Evolutionary conservation across 768 basidiomycete genomes (phyloP), one percentile per base, ranked within the genome.

Genomic region (Jaapia argillacea): DNA sequence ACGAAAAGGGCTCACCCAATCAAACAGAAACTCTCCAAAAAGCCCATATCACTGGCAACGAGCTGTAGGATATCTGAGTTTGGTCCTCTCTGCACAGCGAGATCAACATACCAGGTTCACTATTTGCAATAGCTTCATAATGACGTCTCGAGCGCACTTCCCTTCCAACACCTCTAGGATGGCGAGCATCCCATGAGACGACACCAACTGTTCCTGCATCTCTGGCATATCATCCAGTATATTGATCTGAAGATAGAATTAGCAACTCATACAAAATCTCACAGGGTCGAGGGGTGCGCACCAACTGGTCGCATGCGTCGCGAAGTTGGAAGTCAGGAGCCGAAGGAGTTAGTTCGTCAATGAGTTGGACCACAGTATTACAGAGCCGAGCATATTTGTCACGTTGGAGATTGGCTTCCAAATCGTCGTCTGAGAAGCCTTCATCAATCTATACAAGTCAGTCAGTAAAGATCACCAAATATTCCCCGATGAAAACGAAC

Each of bases 1-100:
- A 28, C 28, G 22, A 21, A n/a, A 6, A 22, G 4, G 10, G 58
- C 75, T 27, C 52, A 81, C 79, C 85, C 86, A 54, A 92, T 85
- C 43, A 98, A 68, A 62, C 94, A 98, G 64, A 98, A 90, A 52
- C 91, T 90, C 61, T 99, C 96, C 54, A 98, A 63, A 54, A 88
- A 82, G 3, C 81, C 85, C 21, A 89, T 69, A 54, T 97, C 92
- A 4, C 73, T 70, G 0, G 62, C 70, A 18, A 77, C 71, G 40
- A 71, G 59, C 69, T 73, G 46, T 16, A 22, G 10, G 7, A 31
- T 5, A 27, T 35, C 27, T 23, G 41, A 20, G 44, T 26, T 21
- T n/a, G 43, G 21, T 6, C 2, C 20, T 14, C 5, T 13, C n/a
- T n/a, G n/a, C 14, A 3, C 26, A 22, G 7, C 10, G 21, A 4